phyloP scores from a whole-genome alignment of 2,329 filamentous ascomycete species.

The Didymella keratinophila region DNA sequence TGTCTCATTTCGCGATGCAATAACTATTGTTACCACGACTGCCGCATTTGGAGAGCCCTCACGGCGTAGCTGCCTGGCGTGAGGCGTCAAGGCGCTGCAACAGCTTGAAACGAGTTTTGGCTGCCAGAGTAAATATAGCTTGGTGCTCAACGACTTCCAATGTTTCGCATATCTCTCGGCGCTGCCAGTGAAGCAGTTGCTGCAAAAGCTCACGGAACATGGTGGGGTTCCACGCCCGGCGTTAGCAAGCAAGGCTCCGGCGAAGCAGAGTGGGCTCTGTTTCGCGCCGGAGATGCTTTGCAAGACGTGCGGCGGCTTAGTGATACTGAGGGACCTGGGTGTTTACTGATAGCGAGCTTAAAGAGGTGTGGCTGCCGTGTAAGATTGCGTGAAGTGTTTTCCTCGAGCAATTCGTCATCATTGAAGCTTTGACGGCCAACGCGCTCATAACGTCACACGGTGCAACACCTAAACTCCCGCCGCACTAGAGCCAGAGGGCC shows the following conservation, averaged over 20 bases:
- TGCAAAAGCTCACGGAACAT: conserved; percentile 22
- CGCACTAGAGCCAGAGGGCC: conserved; percentile 32
- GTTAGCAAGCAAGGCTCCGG: conserved; percentile 44
- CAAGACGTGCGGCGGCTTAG: conserved; percentile 43
- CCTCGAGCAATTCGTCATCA: conserved; percentile 29
- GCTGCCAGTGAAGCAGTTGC: conserved; percentile 23
- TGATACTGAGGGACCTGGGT: conserved; percentile 42
- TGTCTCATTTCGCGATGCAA: conserved; percentile 26
- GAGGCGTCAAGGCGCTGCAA: conserved; percentile 24
- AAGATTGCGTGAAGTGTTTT: conserved; percentile 27
- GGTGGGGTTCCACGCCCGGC: conserved; percentile 42
- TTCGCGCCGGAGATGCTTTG: conserved; percentile 47
- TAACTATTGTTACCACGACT: conserved; percentile 24
- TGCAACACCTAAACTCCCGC: conserved; percentile 37
- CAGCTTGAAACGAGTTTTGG: conserved; percentile 27
- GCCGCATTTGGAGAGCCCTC: conserved; percentile 34
- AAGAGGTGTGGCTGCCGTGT: conserved; percentile 30
- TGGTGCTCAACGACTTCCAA: conserved; percentile 5
- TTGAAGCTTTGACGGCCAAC: conserved; percentile 31
- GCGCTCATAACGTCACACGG: conserved; percentile 29
- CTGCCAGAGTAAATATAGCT: conserved; percentile 11
- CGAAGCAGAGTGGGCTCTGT: conserved; percentile 28
- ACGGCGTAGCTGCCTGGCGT: conserved; percentile 24
- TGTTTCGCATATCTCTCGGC: conserved; percentile 17
- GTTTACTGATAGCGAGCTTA: conserved; percentile 28